phyloP scores from a whole-genome alignment of 2,329 filamentous ascomycete genomes.

The Calonectria pseudoturangicola region DNA sequence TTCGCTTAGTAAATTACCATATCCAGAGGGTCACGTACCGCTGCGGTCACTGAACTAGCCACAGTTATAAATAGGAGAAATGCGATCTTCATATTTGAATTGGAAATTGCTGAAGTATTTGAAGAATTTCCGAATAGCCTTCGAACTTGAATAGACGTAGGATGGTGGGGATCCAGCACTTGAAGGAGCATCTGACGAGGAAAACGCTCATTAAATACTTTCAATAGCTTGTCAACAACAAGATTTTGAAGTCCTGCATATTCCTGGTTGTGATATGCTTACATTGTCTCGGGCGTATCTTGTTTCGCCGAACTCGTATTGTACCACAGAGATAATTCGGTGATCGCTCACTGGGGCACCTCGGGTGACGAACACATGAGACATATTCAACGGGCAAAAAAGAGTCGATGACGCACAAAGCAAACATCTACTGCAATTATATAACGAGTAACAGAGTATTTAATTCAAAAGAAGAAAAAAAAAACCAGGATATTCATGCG shows the following conservation, averaged over 20 bases:
- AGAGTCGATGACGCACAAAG: too few relatives aligned
- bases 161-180: background rate
- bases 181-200: too few relatives aligned
- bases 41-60: background rate
- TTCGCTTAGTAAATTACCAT: background rate
- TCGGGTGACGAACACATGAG: background rate
- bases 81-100: background rate
- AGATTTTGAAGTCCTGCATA: background rate
- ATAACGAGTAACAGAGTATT: too few relatives aligned
- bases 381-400: background rate
- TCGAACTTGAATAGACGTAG: too few relatives aligned
- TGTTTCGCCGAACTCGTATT: constrained; percentile 1
- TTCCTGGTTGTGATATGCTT: background rate
- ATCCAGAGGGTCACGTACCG: background rate
- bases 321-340: background rate
- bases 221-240: background rate
- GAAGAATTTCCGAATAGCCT: too few relatives aligned
- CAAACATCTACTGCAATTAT: too few relatives aligned
- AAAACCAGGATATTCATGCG: too few relatives aligned
- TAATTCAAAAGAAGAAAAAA: too few relatives aligned
- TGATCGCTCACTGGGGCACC: background rate
- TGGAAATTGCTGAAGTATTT: background rate
- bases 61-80: background rate
- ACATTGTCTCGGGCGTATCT: constrained; percentile 1
- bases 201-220: background rate